Percentiles rank a stretch among this genome's conserved stretches.
These are phyloP conservation scores for Fusarium aywerte DNA, from an alignment of 2,329 filamentous ascomycete genomes.

Conservation along the genomic window DNA sequence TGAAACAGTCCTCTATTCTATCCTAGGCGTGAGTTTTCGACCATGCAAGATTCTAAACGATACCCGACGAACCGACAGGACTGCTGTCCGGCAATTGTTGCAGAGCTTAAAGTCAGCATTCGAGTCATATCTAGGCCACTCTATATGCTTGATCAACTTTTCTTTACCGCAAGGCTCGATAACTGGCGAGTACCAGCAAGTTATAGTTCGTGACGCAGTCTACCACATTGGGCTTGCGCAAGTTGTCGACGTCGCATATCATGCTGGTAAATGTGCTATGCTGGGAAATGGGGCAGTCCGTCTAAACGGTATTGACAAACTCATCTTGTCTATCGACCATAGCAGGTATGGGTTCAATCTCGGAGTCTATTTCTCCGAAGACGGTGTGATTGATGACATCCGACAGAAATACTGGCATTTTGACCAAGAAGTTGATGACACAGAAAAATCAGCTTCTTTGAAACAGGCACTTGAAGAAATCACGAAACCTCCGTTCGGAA, in stretches of 20 bases:
- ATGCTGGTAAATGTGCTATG: neutral
- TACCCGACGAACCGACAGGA: neutral
- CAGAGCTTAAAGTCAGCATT: neutral
- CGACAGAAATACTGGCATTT: neutral
- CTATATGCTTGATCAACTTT: neutral
- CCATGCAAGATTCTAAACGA: neutral
- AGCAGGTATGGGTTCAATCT: neutral
- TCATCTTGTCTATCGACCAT: neutral
- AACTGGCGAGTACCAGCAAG: neutral
- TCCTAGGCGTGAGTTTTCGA: too few relatives aligned
- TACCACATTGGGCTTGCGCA: neutral
- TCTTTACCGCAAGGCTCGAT: neutral
- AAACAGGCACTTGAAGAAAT: neutral
- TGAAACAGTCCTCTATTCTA: too few relatives aligned
- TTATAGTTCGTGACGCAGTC: neutral
- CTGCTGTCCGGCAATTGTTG: neutral
- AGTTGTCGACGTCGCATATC: neutral
- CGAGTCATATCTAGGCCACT: neutral
- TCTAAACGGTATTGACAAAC: neutral
- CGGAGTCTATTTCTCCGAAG: neutral
- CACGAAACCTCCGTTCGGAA: neutral
- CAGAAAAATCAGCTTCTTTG: neutral
- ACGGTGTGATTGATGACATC: neutral
- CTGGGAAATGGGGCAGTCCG: neutral
- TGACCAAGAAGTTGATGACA: neutral